These are phyloP conservation scores for Beauveria sp. DNA, from an alignment of 2,329 filamentous ascomycete genomes.

Conservation along the genomic window DNA sequence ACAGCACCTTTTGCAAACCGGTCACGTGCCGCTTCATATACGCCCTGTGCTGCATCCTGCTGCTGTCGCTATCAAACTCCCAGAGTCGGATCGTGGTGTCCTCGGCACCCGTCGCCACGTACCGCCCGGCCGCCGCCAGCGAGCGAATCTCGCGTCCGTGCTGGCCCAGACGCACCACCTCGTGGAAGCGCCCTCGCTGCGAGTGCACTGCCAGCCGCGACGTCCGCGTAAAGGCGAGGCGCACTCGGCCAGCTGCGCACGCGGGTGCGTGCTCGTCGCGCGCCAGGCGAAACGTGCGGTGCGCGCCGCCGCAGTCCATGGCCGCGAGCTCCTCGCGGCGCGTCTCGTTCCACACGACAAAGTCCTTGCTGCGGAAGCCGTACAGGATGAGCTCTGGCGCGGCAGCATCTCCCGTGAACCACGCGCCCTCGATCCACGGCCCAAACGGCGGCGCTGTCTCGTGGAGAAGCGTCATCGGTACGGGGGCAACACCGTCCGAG, in stretches of 20 bases:
- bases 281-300: slow-evolving; percentile 61
- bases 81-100: slow-evolving; percentile 70
- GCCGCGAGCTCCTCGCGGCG: slow-evolving; percentile 60
- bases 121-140: slow-evolving; percentile 29
- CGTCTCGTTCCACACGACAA: slow-evolving; percentile 75
- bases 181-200: slow-evolving; percentile 28
- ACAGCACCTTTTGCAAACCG: slow-evolving; percentile 74
- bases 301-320: slow-evolving; percentile 77
- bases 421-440: slow-evolving; percentile 67
- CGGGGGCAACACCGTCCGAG: slow-evolving; percentile 14
- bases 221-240: slow-evolving; percentile 70
- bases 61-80: slow-evolving; percentile 24
- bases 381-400: slow-evolving; percentile 58
- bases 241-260: slow-evolving; percentile 25
- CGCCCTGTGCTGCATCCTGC: slow-evolving; percentile 42
- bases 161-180: slow-evolving; percentile 57
- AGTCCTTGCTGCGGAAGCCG: slow-evolving; percentile 73
- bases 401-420: slow-evolving; percentile 36
- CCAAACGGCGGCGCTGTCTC: slow-evolving; percentile 63
- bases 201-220: slow-evolving; percentile 43
- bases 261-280: slow-evolving; percentile 18
- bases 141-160: slow-evolving; percentile 80
- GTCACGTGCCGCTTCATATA: slow-evolving; percentile 71
- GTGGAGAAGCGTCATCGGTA: slow-evolving; percentile 48
- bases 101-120: slow-evolving; percentile 62